These are phyloP conservation scores for Magnusiomyces magnusii DNA, from an alignment of 1,139 yeast genomes.

Conservation along the genomic window DNA sequence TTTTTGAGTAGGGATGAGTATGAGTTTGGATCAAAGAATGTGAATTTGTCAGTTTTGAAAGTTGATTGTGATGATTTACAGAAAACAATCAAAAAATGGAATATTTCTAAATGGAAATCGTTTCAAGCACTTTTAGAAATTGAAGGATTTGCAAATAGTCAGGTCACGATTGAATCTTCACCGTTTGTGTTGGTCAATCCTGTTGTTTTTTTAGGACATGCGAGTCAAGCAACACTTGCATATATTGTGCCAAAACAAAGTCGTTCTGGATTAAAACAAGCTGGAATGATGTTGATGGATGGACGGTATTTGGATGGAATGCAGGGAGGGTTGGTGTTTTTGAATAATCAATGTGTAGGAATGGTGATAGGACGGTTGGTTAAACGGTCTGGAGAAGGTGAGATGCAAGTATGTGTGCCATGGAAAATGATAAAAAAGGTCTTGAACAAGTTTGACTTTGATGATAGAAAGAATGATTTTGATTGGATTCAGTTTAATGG, in stretches of 20 bases:
- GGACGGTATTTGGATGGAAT: constrained; percentile 54
- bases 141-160: not conserved
- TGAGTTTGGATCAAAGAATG: constrained; percentile 2
- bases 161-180: not conserved
- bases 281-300: constrained; percentile 42
- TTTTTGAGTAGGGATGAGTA: not conserved
- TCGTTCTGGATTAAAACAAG: constrained; percentile 6
- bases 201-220: constrained; percentile 45
- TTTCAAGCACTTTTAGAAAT: not conserved
- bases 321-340: constrained; percentile 49
- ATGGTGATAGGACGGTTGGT: constrained; percentile 46
- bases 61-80: not conserved
- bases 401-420: constrained; percentile 43
- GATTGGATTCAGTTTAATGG: constrained; percentile 19
- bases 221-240: constrained; percentile 42
- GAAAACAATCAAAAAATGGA: not conserved
- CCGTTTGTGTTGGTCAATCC: constrained; percentile 59
- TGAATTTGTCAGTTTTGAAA: constrained; percentile 6
- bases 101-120: not conserved
- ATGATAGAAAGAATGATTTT: not conserved
- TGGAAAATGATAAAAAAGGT: constrained; percentile 37
- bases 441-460: constrained; percentile 4
- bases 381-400: constrained; percentile 56
- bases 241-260: constrained; percentile 25
- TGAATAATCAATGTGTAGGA: constrained; percentile 36